Evolutionary conservation across 495 filamentous ascomycete species (phyloP).

Genomic region (Clohesyomyces aquaticus): DNA sequence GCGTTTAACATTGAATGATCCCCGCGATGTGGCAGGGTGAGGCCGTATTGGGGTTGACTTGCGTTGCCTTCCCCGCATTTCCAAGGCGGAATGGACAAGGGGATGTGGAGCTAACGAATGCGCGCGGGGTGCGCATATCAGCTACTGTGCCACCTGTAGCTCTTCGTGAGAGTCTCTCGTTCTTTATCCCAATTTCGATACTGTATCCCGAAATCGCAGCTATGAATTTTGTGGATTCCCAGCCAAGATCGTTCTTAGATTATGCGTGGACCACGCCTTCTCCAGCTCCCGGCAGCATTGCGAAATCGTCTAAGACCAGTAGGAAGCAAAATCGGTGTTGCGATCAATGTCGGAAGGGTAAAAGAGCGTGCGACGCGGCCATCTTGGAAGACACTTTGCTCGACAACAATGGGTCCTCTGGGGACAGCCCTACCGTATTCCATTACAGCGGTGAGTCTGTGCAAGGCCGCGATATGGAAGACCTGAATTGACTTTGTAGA

Average conservation of each 20-base stretch:
- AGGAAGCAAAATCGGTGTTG: constrained; percentile 51
- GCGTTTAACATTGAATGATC: background rate
- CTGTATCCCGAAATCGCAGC: constrained; percentile 10
- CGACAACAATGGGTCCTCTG: constrained; percentile 10
- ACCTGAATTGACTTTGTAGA: constrained; percentile 18
- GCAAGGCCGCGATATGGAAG: background rate
- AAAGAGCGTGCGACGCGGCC: constrained; percentile 50
- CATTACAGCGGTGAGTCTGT: constrained; percentile 30
- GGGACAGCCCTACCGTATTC: constrained; percentile 22
- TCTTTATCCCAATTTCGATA: constrained; percentile 25
- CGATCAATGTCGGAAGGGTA: constrained; percentile 54
- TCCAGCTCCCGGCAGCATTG: constrained; percentile 4
- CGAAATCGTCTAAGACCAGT: constrained; percentile 26
- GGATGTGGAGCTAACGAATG: constrained; percentile 27
- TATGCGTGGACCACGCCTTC: constrained; percentile 32
- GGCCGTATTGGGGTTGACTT: background rate
- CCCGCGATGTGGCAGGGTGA: background rate
- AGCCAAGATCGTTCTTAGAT: constrained; percentile 33
- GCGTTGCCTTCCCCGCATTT: constrained; percentile 31
- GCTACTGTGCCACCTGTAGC: background rate
- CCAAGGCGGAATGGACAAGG: background rate
- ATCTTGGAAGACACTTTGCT: constrained; percentile 34
- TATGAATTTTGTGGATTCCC: constrained; percentile 33
- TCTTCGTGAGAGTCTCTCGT: background rate
- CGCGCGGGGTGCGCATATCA: constrained; percentile 29